phyloP scores from a whole-genome alignment of 2,329 filamentous ascomycete species.

The Zasmidium cellare region DNA sequence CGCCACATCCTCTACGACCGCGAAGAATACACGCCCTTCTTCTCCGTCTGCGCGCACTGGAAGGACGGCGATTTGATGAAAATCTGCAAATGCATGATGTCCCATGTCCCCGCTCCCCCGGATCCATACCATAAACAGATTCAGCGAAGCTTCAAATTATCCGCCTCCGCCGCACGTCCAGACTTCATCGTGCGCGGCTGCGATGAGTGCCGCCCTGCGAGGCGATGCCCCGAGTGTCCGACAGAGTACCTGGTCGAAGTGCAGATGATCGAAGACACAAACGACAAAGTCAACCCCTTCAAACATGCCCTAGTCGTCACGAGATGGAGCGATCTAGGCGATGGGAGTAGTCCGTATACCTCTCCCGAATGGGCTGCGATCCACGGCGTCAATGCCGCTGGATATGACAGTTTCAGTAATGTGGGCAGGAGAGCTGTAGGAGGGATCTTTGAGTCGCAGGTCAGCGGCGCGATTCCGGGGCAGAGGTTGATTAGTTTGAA shows the following conservation, averaged over 20 bases:
- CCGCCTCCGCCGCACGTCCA: conserved; percentile 34
- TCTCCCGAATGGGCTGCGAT: conserved; percentile 58
- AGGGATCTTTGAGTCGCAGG: conserved; percentile 59
- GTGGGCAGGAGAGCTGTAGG: conserved; percentile 58
- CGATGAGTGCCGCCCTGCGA: conserved; percentile 57
- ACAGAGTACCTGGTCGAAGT: conserved; percentile 64
- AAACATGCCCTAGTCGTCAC: conserved; percentile 62
- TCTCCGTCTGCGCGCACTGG: conserved; percentile 64
- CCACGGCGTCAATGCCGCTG: conserved; percentile 43
- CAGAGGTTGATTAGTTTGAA: conserved; percentile 61
- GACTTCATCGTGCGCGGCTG: conserved; percentile 55
- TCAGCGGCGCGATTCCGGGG: conserved; percentile 55
- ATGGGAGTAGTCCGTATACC: conserved; percentile 50
- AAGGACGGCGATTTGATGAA: conserved; percentile 61
- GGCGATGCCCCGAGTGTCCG: conserved; percentile 62
- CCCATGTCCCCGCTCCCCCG: conserved; percentile 54
- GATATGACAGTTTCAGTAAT: conserved; percentile 56
- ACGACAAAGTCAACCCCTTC: conserved; percentile 49
- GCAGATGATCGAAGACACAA: conserved; percentile 57
- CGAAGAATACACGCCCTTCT: conserved; percentile 63
- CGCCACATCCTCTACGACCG: conserved; percentile 60
- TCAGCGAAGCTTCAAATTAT: conserved; percentile 39
- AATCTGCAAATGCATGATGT: conserved; percentile 61
- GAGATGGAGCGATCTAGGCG: conserved; percentile 62
- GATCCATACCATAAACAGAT: conserved; percentile 46